Evolutionary conservation across 805 yeast species (phyloP), one percentile per base, ranked within the genome.

Genomic region (Suhomyces faveliae): DNA sequence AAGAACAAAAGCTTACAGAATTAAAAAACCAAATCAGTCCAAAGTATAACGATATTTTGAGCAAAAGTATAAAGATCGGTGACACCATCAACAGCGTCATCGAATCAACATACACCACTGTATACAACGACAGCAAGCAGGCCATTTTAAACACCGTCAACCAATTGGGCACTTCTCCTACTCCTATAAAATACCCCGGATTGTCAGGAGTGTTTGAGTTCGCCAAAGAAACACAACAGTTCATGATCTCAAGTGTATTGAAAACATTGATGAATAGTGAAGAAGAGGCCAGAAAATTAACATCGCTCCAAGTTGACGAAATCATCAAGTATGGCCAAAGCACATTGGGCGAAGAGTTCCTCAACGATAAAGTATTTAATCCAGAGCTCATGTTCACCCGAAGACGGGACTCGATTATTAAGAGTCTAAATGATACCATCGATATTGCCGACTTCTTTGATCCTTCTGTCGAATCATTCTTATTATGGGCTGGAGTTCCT

Each of bases 381-480:
- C 77, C 86, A 8, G 83, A 81, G 23, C 77, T 86, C 35, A 94
- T 94, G 98, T 92, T 90, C 59, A 80, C 89, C 2, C 81, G 89
- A 55, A 76, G 77, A 48, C 79, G 76, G 35, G 96, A 94, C 58
- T 64, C 76, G 4, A 66, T 83, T 27, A 73, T 79, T 29, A 79
- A 84, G 52, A 74, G 78, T 35, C 71, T 91, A 22, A 74, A 79
- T 42, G 80, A 80, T 21, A 76, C 79, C 17, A 74, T 92, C 20
- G 80, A 85, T 10, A 35, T 87, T 4, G 46, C 73, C n/a, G 97
- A 94, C 67, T 83, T 90, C 55, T 73, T 91, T 59, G 96, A 91
- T 55, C 88, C 96, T 4, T 77, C 86, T 0, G 62, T 81, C 51
- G 86, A 83, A 35, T 79, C 85, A 3, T 78, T 84, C 49, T 60